These are phyloP conservation scores for Oryza meridionalis DNA, from an alignment of 176 grass and related monocot genomes.

Conservation along the genomic window DNA sequence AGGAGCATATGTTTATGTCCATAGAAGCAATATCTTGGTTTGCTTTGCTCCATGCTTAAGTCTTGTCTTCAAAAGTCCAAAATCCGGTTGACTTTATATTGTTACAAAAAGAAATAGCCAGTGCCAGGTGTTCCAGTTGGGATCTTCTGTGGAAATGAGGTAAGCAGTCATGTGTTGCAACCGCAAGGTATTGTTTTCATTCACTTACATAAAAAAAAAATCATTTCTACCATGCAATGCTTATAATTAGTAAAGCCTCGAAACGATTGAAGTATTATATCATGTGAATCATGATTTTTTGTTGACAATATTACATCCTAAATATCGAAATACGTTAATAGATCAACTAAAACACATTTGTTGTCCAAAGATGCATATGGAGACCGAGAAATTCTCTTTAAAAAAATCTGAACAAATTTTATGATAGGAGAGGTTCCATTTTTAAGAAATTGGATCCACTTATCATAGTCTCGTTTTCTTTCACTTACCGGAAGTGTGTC, in stretches of 20 bases:
- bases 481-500: no score
- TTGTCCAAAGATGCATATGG: no score
- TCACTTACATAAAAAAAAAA: background rate
- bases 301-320: background rate
- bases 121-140: conserved; percentile 7
- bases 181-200: background rate
- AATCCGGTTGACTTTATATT: conserved; percentile 59
- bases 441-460: no score
- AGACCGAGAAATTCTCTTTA: background rate
- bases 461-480: no score
- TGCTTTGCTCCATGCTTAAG: conserved; percentile 56
- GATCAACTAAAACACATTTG: no score
- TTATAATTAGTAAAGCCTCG: background rate
- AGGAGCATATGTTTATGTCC: conserved; percentile 51
- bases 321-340: no score
- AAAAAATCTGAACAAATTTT: background rate
- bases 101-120: conserved; percentile 36
- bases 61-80: conserved; percentile 45
- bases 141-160: conserved; percentile 42
- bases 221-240: background rate
- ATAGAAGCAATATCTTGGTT: conserved; percentile 47
- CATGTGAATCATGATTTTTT: background rate
- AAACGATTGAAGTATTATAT: background rate
- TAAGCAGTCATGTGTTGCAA: background rate
- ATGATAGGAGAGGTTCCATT: no score